Evolutionary conservation across 2,329 filamentous ascomycete genomes (phyloP).

Genomic region (Fusarium praegraminearum): DNA sequence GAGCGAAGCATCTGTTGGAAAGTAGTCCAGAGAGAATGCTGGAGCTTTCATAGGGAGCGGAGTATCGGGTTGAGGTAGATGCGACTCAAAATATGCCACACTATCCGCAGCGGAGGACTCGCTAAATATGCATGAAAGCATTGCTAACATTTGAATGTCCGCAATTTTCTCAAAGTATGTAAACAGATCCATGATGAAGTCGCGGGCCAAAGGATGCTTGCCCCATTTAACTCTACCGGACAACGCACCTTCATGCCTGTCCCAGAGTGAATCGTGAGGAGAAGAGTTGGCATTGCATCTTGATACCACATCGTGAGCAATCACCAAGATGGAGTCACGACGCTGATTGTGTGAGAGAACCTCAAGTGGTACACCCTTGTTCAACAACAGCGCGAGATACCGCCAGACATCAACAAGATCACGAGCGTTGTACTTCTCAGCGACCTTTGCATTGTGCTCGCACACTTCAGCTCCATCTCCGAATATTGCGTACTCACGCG

Average conservation of each 20-base stretch:
- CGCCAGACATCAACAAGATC: conserved; percentile 88
- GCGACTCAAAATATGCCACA: conserved; percentile 68
- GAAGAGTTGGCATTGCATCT: conserved; percentile 41
- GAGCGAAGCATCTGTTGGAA: conserved; percentile 67
- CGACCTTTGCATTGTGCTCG: conserved; percentile 83
- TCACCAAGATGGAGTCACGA: conserved; percentile 73
- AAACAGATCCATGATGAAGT: conserved; percentile 73
- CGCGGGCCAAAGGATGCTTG: conserved; percentile 70
- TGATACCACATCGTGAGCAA: conserved; percentile 72
- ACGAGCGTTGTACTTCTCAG: conserved; percentile 74
- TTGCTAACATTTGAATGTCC: conserved; percentile 77
- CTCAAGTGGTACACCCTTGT: conserved; percentile 79
- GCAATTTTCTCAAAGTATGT: conserved; percentile 71
- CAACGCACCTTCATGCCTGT: conserved; percentile 50
- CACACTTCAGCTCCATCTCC: conserved; percentile 86
- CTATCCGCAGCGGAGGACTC: conserved; percentile 68
- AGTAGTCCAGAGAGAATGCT: conserved; percentile 75
- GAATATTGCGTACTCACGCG: conserved; percentile 84
- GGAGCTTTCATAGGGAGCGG: conserved; percentile 74
- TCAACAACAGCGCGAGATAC: conserved; percentile 81
- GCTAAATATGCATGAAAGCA: conserved; percentile 77
- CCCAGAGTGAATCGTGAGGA: conserved; percentile 19
- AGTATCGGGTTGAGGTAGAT: conserved; percentile 69
- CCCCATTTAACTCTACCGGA: conserved; percentile 76
- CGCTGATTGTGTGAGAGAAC: conserved; percentile 67